Conservation (phyloP, 257 asterid genomes). For the Coffea canephora region DNA sequence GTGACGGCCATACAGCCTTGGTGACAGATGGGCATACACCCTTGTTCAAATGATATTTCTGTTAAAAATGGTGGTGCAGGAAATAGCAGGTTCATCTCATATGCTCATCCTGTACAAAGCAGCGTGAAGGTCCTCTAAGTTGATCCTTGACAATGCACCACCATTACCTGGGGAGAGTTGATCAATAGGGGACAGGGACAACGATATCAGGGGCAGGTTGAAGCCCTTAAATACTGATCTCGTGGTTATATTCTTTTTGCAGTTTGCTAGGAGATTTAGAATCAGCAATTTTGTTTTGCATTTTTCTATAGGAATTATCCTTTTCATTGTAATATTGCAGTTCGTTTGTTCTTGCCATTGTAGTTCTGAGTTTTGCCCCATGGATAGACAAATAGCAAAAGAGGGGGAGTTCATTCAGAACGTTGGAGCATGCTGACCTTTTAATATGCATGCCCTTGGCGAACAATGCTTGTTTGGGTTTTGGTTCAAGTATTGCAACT, state of each 20-base stretch:
- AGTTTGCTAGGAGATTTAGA: constrained; percentile 9
- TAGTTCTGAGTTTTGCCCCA: not conserved
- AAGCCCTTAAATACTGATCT: not conserved
- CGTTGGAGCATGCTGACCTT: constrained; percentile 28
- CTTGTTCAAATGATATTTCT: not conserved
- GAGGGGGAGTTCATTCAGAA: not conserved
- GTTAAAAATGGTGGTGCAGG: not conserved
- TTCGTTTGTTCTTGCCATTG: not conserved
- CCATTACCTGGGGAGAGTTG: not conserved
- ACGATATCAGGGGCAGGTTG: not conserved
- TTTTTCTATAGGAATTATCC: not conserved
- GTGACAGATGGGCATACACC: not conserved
- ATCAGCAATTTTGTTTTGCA: constrained; percentile 1
- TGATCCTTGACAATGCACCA: not conserved
- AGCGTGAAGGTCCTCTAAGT: not conserved
- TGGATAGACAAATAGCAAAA: not conserved
- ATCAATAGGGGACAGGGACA: not conserved
- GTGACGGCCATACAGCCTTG: not conserved
- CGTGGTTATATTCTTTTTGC: constrained; percentile 16
- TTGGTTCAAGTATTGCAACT: not conserved
- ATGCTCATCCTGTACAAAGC: constrained; percentile 8
- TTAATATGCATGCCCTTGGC: constrained; percentile 24
- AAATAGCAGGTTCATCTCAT: not conserved
- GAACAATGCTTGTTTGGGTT: not conserved
- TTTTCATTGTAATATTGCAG: not conserved